A percentile compares a stretch with the other conserved stretches of the same genome.
Conservation (phyloP, 345 rosid species). For the Corymbia maculata region DNA sequence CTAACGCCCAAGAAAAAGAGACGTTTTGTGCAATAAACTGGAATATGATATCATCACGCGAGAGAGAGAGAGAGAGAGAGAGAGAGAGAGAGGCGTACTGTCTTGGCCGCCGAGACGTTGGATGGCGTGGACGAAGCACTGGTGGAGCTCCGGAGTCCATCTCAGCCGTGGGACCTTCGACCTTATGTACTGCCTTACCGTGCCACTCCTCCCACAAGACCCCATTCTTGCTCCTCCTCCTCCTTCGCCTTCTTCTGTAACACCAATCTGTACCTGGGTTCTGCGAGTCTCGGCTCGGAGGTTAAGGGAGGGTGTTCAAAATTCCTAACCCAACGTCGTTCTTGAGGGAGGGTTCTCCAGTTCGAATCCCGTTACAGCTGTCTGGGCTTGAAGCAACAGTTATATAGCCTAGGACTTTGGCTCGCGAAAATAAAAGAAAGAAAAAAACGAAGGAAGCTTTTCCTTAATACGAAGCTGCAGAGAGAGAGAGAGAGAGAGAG, state of each 20-base stretch:
- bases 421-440: not conserved
- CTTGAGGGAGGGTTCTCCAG: not conserved
- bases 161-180: conserved; percentile 86
- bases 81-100: conserved; percentile 24
- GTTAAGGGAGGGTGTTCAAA: not conserved
- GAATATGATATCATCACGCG: not conserved
- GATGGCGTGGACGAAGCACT: conserved; percentile 80
- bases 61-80: not conserved
- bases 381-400: not conserved
- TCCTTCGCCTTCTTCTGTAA: not conserved
- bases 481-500: not conserved
- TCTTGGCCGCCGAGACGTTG: conserved; percentile 85
- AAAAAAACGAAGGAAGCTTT: not conserved
- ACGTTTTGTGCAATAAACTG: not conserved
- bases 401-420: not conserved
- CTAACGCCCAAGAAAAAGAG: not conserved
- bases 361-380: not conserved
- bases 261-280: not conserved
- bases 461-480: not conserved
- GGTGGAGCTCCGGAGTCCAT: conserved; percentile 99
- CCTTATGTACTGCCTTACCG: conserved; percentile 83
- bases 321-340: conserved; percentile 3
- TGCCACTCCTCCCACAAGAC: conserved; percentile 61
- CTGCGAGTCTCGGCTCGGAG: not conserved
- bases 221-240: conserved; percentile 28